Evolutionary conservation across 164 flowering plant genomes (phyloP).

Genomic region (Dillenia turbinata): DNA sequence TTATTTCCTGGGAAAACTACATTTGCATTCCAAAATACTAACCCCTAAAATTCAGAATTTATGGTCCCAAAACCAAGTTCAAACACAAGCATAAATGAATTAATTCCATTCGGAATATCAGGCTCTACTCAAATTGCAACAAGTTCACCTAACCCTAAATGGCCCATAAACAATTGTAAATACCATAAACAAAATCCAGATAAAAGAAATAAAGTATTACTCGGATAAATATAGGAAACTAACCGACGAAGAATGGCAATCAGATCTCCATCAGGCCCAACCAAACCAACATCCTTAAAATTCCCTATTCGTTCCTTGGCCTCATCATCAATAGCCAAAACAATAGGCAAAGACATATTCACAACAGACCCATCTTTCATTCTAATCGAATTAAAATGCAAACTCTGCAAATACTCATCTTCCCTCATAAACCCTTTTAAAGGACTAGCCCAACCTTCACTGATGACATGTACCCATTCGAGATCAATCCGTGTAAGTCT

Average conservation of each 20-base stretch:
- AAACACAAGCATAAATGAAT: too few relatives aligned
- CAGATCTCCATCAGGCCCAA: conserved; percentile 57
- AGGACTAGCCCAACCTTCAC: conserved; percentile 98
- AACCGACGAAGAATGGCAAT: conserved; percentile 70
- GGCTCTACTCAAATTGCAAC: too few relatives aligned
- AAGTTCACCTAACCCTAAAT: too few relatives aligned
- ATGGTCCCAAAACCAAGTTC: too few relatives aligned
- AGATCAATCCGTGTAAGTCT: conserved; percentile 59
- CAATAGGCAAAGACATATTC: conserved; percentile 95
- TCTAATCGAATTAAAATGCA: conserved; percentile 78
- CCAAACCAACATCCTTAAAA: conserved; percentile 47
- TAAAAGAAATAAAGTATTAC: conserved; percentile 1
- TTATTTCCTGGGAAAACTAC: too few relatives aligned
- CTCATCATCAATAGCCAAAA: conserved; percentile 73
- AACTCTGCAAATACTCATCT: conserved; percentile 77
- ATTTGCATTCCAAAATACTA: too few relatives aligned
- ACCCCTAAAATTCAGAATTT: too few relatives aligned
- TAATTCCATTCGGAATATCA: too few relatives aligned
- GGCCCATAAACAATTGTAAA: too few relatives aligned
- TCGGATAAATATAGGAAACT: conserved; percentile 9
- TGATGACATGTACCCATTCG: conserved; percentile 88
- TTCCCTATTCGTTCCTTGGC: conserved; percentile 60
- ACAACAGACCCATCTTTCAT: conserved; percentile 60
- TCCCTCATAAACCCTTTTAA: conserved; percentile 94
- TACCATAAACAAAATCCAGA: not conserved